These are phyloP conservation scores for Botryotinia calthae DNA, from an alignment of 2,329 filamentous ascomycete genomes.

Conservation along the genomic window DNA sequence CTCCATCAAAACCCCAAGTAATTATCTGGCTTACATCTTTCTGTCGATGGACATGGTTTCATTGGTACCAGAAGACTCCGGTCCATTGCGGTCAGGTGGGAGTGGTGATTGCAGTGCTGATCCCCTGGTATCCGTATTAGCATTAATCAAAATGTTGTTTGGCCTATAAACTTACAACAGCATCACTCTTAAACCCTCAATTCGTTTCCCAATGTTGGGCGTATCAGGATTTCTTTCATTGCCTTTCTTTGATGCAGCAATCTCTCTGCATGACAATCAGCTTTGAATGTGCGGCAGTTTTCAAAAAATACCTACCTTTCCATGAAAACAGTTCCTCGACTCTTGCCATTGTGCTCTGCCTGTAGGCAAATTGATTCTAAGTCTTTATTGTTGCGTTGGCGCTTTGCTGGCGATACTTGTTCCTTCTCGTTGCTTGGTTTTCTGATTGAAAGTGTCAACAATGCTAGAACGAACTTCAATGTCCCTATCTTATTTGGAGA, in stretches of 20 bases:
- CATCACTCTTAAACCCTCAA: neutral
- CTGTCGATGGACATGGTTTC: neutral
- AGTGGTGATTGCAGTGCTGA: neutral
- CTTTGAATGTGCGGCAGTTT: neutral
- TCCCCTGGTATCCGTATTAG: neutral
- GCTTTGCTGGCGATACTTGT: slow-evolving; percentile 17
- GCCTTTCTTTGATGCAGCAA: neutral
- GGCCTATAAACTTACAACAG: neutral
- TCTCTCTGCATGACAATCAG: slow-evolving; percentile 2
- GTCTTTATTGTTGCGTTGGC: neutral
- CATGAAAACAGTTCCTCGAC: neutral
- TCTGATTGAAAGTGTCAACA: slow-evolving; percentile 1
- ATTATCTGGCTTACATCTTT: neutral
- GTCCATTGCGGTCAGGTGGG: neutral
- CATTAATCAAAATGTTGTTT: neutral
- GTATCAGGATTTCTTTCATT: neutral
- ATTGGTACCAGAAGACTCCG: neutral
- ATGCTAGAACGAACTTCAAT: neutral
- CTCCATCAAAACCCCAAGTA: neutral
- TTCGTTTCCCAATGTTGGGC: neutral
- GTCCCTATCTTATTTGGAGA: neutral
- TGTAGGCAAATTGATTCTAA: neutral
- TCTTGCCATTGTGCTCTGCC: neutral
- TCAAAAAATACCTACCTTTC: neutral
- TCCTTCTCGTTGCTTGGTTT: neutral